Base-by-base conservation (phyloP, 495 filamentous ascomycete genomes). In the Aspergillus conjunctus region DNA sequence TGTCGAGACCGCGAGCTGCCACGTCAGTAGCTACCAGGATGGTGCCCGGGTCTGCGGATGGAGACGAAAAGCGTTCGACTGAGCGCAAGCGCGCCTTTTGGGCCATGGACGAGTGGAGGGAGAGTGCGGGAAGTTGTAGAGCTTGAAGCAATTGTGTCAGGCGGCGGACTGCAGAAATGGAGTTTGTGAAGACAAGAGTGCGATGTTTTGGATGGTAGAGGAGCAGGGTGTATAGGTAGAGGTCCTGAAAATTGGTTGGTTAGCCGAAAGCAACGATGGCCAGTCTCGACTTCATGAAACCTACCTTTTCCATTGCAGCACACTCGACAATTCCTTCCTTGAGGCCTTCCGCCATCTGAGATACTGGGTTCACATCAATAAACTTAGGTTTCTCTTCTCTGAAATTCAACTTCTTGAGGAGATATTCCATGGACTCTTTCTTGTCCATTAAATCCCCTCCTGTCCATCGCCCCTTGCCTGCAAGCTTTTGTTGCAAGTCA, bases 51-150 rank as follows among this genome's bases (percentile, higher is more conserved):
- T 85, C 74, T 15, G 84, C 75, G 11, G 75, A 75, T 12, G 82
- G 75, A 20, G 85, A 83, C 4, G 91, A 91, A 75, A 98, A 98
- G 21, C 91, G 88, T 68, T 98, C 94, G 9, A 98, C 80, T 14
- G 91, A 93, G 46, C 94, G 88, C 18, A 98, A 80, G 30, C 94
- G 91, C n/a, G 94, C 92, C 72, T 98, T 98, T 74, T 98, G 95
- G 7, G 87, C 81, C 94, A 98, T 98, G 63, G 89, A 88, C 0
- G 92, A 96, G 71, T 98, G 94, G 10, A 98, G 81, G 0, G 88
- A 84, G 20, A 89, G 79, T 14, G 89, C 90, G 7, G 86, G 87
- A 15, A 97, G 84, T 61, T 87, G 83, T 20, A 98, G 86, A 55
- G 87, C 89, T 68, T 94, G 90, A 9, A 98, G 83, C 58, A 97